Evolutionary conservation across 345 rosid species (phyloP).

Genomic region (Pelargonium nanum): DNA sequence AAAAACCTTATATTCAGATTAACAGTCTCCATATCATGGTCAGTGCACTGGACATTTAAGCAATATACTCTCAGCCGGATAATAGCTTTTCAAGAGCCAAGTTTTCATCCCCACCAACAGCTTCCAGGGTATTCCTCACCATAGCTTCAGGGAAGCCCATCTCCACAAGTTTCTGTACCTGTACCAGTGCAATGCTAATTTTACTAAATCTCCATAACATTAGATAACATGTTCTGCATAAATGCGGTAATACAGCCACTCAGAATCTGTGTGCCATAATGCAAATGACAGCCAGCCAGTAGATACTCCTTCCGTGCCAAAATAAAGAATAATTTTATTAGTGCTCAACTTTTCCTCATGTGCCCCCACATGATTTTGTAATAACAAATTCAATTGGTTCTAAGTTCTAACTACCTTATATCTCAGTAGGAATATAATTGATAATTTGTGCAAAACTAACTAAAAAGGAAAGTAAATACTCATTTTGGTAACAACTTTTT

Average conservation of each 20-base stretch:
- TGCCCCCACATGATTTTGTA: no score
- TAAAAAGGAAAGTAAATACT: not conserved
- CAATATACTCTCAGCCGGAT: slow-evolving; percentile 30
- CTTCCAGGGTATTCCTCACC: slow-evolving; percentile 72
- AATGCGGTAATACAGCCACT: not conserved
- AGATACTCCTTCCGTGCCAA: no score
- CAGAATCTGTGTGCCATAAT: not conserved
- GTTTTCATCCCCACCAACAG: slow-evolving; percentile 94
- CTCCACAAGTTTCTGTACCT: slow-evolving; percentile 84
- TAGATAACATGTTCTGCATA: not conserved
- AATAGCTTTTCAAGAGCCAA: slow-evolving; percentile 89
- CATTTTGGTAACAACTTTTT: no score
- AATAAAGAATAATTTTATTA: no score
- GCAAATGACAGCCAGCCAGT: not conserved
- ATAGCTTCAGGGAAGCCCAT: slow-evolving; percentile 83
- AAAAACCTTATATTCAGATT: slow-evolving; percentile 1
- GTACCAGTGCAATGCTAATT: slow-evolving; percentile 12
- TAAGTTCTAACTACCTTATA: no score
- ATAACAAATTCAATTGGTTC: no score
- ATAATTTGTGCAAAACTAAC: not conserved
- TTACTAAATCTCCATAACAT: slow-evolving; percentile 5
- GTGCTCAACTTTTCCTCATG: no score
- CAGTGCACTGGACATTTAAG: slow-evolving; percentile 3
- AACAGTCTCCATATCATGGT: not conserved
- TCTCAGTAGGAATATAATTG: no score